Percentiles rank a stretch among this genome's conserved stretches.
Evolutionary conservation across 2,329 filamentous ascomycete species (phyloP).

Genomic region (Didymella glomerata): DNA sequence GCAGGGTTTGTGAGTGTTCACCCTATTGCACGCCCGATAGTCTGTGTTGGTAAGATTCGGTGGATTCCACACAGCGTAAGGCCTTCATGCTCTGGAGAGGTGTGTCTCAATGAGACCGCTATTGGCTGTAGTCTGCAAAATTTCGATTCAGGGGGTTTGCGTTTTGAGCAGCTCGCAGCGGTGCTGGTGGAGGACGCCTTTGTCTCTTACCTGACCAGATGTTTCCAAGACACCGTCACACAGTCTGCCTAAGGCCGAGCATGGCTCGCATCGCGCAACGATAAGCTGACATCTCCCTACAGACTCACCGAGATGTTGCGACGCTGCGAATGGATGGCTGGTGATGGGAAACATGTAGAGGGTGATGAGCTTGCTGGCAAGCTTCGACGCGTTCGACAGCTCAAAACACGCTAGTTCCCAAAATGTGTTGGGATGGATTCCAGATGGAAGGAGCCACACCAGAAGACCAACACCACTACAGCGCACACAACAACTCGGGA

Average conservation of each 20-base stretch:
- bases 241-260: constrained; percentile 2
- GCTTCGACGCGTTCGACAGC: background rate
- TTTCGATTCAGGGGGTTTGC: background rate
- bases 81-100: background rate
- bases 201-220: background rate
- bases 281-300: constrained; percentile 5
- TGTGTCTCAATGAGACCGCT: background rate
- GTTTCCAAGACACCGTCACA: constrained; percentile 1
- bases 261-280: background rate
- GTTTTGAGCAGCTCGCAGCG: background rate
- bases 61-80: background rate
- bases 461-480: constrained; percentile 1
- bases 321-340: constrained; percentile 5
- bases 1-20: background rate
- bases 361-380: constrained; percentile 1
- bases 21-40: background rate
- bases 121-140: background rate
- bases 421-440: background rate
- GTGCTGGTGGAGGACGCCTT: constrained; percentile 1
- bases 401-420: background rate
- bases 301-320: background rate
- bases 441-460: background rate
- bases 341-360: background rate
- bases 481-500: background rate
- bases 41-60: background rate